Conservation (phyloP, 345 rosid species). For the Geranium rotundifolium region DNA sequence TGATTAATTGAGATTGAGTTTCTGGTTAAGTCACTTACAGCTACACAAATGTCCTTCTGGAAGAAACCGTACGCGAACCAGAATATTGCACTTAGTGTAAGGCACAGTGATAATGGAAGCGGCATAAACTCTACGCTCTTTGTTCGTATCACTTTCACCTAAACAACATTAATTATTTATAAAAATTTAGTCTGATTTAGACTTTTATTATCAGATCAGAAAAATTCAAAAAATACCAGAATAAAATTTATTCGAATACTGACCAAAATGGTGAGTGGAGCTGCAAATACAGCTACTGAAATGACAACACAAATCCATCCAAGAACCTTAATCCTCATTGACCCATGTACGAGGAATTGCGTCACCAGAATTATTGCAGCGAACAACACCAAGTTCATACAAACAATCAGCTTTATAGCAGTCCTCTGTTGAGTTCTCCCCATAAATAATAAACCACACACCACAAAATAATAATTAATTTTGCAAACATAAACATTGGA, state of each 20-base stretch:
- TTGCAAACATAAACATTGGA: too few species aligned
- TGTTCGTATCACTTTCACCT: constrained; percentile 68
- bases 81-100: constrained; percentile 63
- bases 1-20: too few species aligned
- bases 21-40: constrained; percentile 35
- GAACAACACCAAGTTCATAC: constrained; percentile 50
- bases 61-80: constrained; percentile 80
- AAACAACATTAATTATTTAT: too few species aligned
- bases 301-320: constrained; percentile 83
- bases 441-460: neutral
- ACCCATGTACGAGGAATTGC: constrained; percentile 21
- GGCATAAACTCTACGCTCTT: constrained; percentile 96
- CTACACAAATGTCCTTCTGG: constrained; percentile 47
- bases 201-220: too few species aligned
- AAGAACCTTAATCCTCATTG: constrained; percentile 25
- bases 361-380: constrained; percentile 30
- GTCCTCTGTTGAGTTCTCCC: constrained; percentile 39
- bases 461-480: neutral
- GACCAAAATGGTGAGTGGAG: constrained; percentile 70
- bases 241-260: too few species aligned
- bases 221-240: too few species aligned
- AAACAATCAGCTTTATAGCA: constrained; percentile 35
- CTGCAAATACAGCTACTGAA: constrained; percentile 64
- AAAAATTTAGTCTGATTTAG: too few species aligned
- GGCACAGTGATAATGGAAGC: constrained; percentile 61